Percentiles rank a stretch among this genome's conserved stretches.
These are phyloP conservation scores for Plasmodium relictum DNA, from an alignment of 169 alveolate species.

Conservation along the genomic window DNA sequence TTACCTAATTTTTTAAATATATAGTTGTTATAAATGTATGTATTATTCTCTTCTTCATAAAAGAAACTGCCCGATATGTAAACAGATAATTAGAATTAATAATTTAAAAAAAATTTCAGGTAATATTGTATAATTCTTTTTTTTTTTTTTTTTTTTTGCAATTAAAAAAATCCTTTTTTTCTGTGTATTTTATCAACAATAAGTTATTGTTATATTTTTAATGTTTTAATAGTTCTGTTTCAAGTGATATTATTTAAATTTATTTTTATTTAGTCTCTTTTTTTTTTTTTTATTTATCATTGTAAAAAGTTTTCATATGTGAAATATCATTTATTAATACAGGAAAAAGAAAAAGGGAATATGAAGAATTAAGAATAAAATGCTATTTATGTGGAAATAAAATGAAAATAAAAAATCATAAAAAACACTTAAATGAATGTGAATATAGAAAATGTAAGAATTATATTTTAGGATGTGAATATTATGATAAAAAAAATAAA, in stretches of 20 bases:
- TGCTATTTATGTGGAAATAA: conserved; percentile 45
- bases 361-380: conserved; percentile 66
- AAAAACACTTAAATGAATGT: conserved; percentile 45
- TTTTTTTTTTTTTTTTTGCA: neutral
- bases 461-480: conserved; percentile 76
- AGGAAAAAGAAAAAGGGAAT: conserved; percentile 62
- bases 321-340: too few relatives aligned
- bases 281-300: neutral
- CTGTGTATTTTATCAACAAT: neutral
- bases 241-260: neutral
- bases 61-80: conserved; percentile 70
- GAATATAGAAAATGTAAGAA: conserved; percentile 69
- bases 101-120: conserved; percentile 65
- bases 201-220: neutral
- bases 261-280: neutral
- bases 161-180: neutral
- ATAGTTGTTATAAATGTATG: conserved; percentile 74
- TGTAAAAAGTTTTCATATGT: neutral
- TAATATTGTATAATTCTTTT: neutral
- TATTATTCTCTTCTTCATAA: conserved; percentile 70
- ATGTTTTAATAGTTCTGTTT: neutral
- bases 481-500: conserved; percentile 63
- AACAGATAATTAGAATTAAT: conserved; percentile 36
- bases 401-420: conserved; percentile 53
- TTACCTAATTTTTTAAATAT: neutral